phyloP scores from a whole-genome alignment of 1,284 basidiomycete genomes.

The Peniophora sp. region DNA sequence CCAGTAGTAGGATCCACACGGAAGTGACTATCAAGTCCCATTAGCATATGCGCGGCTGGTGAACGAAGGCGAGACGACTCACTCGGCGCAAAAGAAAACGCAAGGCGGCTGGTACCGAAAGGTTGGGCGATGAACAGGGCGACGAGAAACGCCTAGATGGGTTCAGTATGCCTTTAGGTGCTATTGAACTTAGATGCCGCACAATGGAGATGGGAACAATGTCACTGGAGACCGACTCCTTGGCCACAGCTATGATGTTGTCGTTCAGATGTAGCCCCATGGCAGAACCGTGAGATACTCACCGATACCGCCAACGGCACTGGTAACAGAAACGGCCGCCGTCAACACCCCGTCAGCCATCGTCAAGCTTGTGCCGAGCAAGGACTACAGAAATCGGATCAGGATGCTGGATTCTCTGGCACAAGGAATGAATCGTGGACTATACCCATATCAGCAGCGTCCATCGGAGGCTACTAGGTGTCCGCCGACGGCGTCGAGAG shows the following conservation, averaged over 20 bases:
- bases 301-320: conserved; percentile 54
- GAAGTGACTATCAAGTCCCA: conserved; percentile 34
- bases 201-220: conserved; percentile 55
- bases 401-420: neutral
- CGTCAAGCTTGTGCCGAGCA: conserved; percentile 43
- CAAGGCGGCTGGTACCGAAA: conserved; percentile 48
- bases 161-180: neutral
- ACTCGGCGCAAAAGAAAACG: conserved; percentile 49
- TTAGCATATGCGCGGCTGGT: neutral
- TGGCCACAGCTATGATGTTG: conserved; percentile 36
- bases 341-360: conserved; percentile 58
- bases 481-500: neutral
- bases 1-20: conserved; percentile 49
- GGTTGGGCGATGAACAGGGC: conserved; percentile 50
- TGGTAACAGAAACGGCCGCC: conserved; percentile 62
- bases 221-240: conserved; percentile 34
- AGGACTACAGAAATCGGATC: conserved; percentile 12
- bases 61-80: conserved; percentile 8
- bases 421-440: conserved; percentile 6
- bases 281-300: neutral
- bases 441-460: conserved; percentile 50
- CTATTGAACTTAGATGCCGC: conserved; percentile 11
- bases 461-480: conserved; percentile 30
- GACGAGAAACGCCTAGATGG: conserved; percentile 42
- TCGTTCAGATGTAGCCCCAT: neutral